phyloP scores from a whole-genome alignment of 768 basidiomycete species.

The Xerocomellus dryophilus region DNA sequence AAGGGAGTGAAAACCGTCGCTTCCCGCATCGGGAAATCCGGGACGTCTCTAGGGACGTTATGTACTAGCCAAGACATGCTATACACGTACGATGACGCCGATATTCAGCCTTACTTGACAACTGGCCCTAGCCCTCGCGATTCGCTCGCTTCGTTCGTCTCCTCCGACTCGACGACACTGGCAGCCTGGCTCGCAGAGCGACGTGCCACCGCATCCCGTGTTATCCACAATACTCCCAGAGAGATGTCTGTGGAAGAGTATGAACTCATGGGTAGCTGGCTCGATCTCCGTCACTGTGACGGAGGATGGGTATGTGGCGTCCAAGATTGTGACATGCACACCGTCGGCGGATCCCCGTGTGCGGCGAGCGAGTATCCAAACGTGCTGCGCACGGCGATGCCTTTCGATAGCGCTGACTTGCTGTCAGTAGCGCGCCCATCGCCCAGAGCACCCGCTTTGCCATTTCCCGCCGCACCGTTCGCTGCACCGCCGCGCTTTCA shows the following conservation, averaged over 20 bases:
- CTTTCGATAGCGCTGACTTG: slow-evolving; percentile 22
- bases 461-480: slow-evolving; percentile 16
- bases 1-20: slow-evolving; percentile 24
- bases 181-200: slow-evolving; percentile 41
- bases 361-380: slow-evolving; percentile 16
- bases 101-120: background rate
- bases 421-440: slow-evolving; percentile 2
- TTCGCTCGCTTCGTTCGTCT: slow-evolving; percentile 30
- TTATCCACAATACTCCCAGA: slow-evolving; percentile 24
- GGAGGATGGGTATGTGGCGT: slow-evolving; percentile 30
- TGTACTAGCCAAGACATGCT: slow-evolving; percentile 10
- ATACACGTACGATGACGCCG: slow-evolving; percentile 7
- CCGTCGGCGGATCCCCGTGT: slow-evolving; percentile 33
- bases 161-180: slow-evolving; percentile 35
- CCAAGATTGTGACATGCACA: slow-evolving; percentile 32
- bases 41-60: slow-evolving; percentile 11
- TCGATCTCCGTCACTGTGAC: slow-evolving; percentile 24
- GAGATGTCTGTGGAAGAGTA: slow-evolving; percentile 47
- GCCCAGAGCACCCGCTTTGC: slow-evolving; percentile 3
- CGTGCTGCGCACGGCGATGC: slow-evolving; percentile 26
- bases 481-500: slow-evolving; percentile 17
- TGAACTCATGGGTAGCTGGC: slow-evolving; percentile 49
- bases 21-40: slow-evolving; percentile 16
- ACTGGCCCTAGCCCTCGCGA: slow-evolving; percentile 8
- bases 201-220: slow-evolving; percentile 28